Evolutionary conservation across 805 yeast species (phyloP), one percentile per base, ranked within the genome.

Genomic region (Millerago galiae): DNA sequence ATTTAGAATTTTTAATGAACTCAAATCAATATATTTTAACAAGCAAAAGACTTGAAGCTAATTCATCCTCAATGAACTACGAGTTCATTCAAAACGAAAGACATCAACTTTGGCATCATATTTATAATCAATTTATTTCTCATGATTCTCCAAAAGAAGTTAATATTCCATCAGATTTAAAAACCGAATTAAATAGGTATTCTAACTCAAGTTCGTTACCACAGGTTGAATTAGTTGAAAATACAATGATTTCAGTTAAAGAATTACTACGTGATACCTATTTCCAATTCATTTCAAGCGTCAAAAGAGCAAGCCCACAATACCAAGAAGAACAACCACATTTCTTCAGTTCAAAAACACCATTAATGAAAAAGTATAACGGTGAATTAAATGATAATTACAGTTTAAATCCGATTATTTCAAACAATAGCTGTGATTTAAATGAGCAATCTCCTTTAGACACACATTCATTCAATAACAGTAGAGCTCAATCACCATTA

Each of bases 71-170:
- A 9, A 10, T 5, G 2, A 39, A 36, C 4, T 14, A 27, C 11
- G 38, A 37, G 2, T 32, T 34, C 5, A 21, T 30, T 18, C 37
- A 34, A 12, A 32, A 37, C 2, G 49, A 46, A 32, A 35, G 40
- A 28, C 9, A 34, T 6, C 51, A 42, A 24, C 33, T 51, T 2
- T 56, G 60, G 60, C 36, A 45, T 16, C 43, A 42, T 40, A 47
- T 56, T 15, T 52, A 67, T 50, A 67, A 65, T 51, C 72, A 67
- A 45, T 71, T 70, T 47, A 55, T 66, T 32, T 60, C 67, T 12
- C 66, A 60, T 39, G 60, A 57, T 35, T 68, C 70, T 41, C 59
- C 68, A 34, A 71, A 67, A 34, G 61, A 57, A 36, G 53, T 56
- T 8, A 55, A 56, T 42, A 52, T 56, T n/a, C 59, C 59, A 11